Conservation (phyloP, 371 early-diverging fungal species). For the Mucor sp. region DNA sequence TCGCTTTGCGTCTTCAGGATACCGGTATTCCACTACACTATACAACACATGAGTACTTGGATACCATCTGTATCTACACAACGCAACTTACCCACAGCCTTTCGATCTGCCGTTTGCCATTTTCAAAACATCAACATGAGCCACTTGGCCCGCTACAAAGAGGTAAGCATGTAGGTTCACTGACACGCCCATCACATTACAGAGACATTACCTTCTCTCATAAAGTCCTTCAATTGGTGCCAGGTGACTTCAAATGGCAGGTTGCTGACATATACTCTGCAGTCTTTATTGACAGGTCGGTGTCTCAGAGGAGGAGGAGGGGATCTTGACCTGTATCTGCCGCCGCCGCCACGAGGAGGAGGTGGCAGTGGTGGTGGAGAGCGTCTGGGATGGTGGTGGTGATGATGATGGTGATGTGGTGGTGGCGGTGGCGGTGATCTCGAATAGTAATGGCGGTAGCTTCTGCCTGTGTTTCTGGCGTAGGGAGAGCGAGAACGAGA, state of each 20-base stretch:
- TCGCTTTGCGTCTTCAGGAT: constrained; percentile 76
- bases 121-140: constrained; percentile 70
- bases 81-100: constrained; percentile 49
- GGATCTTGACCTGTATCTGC: constrained; percentile 23
- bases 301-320: constrained; percentile 17
- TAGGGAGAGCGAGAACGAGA: constrained; percentile 20
- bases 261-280: constrained; percentile 66
- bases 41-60: background rate
- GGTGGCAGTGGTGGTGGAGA: constrained; percentile 16
- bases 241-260: constrained; percentile 64
- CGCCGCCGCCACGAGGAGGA: no score
- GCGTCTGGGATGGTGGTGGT: constrained; percentile 7
- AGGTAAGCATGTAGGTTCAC: background rate
- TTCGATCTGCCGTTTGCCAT: constrained; percentile 65
- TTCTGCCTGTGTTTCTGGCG: background rate
- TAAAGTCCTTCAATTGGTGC: constrained; percentile 75
- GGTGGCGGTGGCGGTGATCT: constrained; percentile 28
- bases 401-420: constrained; percentile 7
- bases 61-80: background rate
- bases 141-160: constrained; percentile 65
- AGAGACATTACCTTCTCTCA: constrained; percentile 67
- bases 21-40: constrained; percentile 81
- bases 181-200: background rate
- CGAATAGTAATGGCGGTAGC: constrained; percentile 15
- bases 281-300: constrained; percentile 11